phyloP scores from a whole-genome alignment of 257 asterid genomes.

The Solanum piurae region DNA sequence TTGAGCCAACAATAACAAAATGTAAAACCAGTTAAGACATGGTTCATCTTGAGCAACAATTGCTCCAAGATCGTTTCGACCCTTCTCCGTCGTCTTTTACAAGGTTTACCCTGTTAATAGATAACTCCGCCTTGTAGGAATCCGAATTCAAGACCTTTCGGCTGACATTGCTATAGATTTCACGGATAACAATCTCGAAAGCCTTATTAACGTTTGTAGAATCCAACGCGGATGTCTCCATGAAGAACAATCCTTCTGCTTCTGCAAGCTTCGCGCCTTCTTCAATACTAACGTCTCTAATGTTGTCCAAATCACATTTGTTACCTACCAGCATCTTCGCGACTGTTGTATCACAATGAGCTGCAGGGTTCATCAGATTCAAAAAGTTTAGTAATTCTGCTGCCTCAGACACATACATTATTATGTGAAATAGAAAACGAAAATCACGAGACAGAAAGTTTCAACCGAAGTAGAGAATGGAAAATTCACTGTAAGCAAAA shows the following conservation, averaged over 20 bases:
- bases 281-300: conserved; percentile 11
- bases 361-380: neutral
- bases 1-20: neutral
- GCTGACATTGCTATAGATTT: conserved; percentile 15
- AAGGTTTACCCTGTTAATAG: conserved; percentile 18
- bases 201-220: conserved; percentile 20
- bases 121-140: conserved; percentile 13
- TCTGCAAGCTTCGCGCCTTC: conserved; percentile 20
- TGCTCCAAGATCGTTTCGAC: conserved; percentile 6
- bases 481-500: neutral
- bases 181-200: conserved; percentile 17
- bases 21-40: neutral
- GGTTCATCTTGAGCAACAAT: conserved; percentile 11
- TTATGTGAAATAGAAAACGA: neutral
- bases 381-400: neutral
- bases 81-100: conserved; percentile 3
- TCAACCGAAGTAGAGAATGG: neutral
- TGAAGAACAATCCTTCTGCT: conserved; percentile 18
- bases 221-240: conserved; percentile 24
- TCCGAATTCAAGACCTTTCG: conserved; percentile 14
- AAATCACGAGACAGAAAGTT: neutral
- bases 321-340: conserved; percentile 20
- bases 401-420: neutral
- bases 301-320: conserved; percentile 21
- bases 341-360: conserved; percentile 17